Evolutionary conservation across 1,284 basidiomycete genomes (phyloP).

Genomic region (Moesziomyces globuligerus): DNA sequence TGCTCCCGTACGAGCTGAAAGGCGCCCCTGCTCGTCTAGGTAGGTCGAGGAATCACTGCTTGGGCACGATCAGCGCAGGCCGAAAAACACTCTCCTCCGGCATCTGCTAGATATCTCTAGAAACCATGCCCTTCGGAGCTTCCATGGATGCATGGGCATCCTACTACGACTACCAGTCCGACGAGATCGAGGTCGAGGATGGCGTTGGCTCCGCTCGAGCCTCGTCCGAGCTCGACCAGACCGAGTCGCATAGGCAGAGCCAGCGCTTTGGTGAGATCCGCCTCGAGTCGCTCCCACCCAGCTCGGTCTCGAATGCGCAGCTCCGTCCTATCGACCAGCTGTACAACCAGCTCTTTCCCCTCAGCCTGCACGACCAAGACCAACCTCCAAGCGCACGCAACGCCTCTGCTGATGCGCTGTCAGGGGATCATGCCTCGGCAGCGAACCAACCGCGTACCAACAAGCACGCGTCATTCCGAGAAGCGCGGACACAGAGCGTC

Average conservation of each 20-base stretch:
- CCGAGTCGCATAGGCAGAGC: background rate
- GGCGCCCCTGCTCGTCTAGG: too few relatives aligned
- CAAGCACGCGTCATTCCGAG: background rate
- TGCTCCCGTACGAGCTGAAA: too few relatives aligned
- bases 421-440: too few relatives aligned
- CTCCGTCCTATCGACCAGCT: constrained; percentile 3
- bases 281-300: constrained; percentile 3
- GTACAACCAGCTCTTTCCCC: background rate
- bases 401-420: too few relatives aligned
- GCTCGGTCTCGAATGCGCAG: constrained; percentile 1
- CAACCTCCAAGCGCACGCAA: too few relatives aligned
- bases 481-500: background rate
- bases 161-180: constrained; percentile 17
- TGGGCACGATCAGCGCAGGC: too few relatives aligned
- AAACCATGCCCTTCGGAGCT: constrained; percentile 40
- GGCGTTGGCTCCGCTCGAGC: constrained; percentile 16
- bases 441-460: too few relatives aligned
- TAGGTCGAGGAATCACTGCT: too few relatives aligned
- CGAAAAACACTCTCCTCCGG: too few relatives aligned
- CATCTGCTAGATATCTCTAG: too few relatives aligned
- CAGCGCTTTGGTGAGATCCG: constrained; percentile 3
- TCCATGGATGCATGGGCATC: constrained; percentile 48
- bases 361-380: background rate
- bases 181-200: constrained; percentile 12
- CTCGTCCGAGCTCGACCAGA: constrained; percentile 21